Evolutionary conservation across 148 eudicot genomes (phyloP), one percentile per base, ranked within the genome.

Genomic region (Silene latifolia): DNA sequence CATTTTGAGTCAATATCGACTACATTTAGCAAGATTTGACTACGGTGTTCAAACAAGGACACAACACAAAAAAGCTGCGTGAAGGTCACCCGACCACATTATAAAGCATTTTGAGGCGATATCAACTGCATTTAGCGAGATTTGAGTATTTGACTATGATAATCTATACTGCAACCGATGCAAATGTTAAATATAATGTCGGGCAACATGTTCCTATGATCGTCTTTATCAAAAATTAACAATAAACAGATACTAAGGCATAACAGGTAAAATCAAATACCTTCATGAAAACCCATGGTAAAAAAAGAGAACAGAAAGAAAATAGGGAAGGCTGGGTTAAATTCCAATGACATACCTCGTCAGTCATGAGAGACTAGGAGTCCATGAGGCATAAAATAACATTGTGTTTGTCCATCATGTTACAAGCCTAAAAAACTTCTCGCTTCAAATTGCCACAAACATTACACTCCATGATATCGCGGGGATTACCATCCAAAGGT

Each of bases 391-490:
- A 17, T 47, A 44, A n/a, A 67, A 67, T n/a, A 12, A 44, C 4
- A 13, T 3, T 24, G 23, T 11, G 54, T 46, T 51, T 39, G 39
- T 14, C 42, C 69, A 63, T 44, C 39, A 77, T 3, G 72, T 17
- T 25, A 70, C 14, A 69, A 70, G 61, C 61, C 72, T 77, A 73
- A 53, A 79, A 67, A 59, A 74, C 77, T 58, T 64, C 84, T 53
- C 83, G 79, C 72, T 73, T 80, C 73, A 89, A 82, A 73, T 25
- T 81, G 48, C 97, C 97, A 76, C 98, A 95, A 1, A 86, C 93
- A 79, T 90, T 92, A 78, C 98, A 95, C 80, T 95, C 98, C 96
- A 95, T 87, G 15, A 89, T 60, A 72, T 72, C 76, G 10, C 84
- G 71, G 32, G 79, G 51, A 44, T 71, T 29, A 8, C 76, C 74